Conservation (phyloP, 371 early-diverging fungal species). For the Apophysomyces elegans region DNA sequence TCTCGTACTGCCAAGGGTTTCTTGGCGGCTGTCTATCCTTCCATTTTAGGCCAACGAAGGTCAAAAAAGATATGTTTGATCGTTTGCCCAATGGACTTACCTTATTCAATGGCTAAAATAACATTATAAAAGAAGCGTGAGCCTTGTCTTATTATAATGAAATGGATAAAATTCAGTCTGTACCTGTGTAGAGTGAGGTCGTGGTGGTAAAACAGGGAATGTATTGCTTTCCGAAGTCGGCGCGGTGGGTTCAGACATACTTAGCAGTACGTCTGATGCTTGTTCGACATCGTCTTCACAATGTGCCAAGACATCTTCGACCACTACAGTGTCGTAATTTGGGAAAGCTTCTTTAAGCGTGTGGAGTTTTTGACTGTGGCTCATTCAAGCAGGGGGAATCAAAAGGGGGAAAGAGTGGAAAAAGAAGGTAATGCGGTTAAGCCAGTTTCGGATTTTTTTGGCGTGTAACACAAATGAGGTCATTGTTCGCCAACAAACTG, state of each 20-base stretch:
- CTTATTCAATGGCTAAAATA: neutral
- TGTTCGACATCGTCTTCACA: constrained; percentile 19
- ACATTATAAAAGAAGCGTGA: no score
- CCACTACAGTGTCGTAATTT: constrained; percentile 11
- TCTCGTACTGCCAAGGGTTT: constrained; percentile 10
- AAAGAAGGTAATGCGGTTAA: neutral
- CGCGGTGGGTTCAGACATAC: constrained; percentile 22
- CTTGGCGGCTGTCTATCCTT: neutral
- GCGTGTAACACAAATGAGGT: no score
- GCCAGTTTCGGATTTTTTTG: neutral
- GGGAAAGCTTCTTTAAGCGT: constrained; percentile 33
- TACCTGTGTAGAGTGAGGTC: constrained; percentile 1
- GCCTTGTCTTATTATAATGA: neutral
- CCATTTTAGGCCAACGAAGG: neutral
- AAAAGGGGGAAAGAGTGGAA: neutral
- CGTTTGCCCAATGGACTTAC: neutral
- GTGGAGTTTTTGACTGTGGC: neutral
- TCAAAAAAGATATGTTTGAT: no score
- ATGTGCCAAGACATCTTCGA: constrained; percentile 19
- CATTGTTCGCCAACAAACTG: no score
- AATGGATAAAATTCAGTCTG: neutral
- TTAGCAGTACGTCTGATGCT: constrained; percentile 23
- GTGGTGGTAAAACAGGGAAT: neutral
- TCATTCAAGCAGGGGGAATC: neutral
- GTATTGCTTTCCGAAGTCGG: neutral